Conservation (phyloP, 352 stramenopile species). For the Thraustochytrium sp. region DNA sequence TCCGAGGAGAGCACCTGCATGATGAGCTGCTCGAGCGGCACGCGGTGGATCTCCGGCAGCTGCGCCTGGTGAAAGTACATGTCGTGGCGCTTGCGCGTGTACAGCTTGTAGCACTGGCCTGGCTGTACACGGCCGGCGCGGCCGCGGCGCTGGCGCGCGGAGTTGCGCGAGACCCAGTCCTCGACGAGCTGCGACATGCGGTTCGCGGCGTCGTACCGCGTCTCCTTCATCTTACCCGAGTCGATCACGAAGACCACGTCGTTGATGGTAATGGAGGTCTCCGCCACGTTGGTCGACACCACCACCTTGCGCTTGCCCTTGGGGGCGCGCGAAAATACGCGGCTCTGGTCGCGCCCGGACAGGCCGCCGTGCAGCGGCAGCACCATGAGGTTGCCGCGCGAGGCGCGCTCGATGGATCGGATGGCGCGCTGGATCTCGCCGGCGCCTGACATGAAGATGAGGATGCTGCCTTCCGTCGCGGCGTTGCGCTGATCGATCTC, state of each 20-base stretch:
- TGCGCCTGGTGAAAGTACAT: background rate
- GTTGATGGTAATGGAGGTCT: slow-evolving; percentile 92
- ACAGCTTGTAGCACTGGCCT: slow-evolving; percentile 82
- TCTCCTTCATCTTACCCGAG: slow-evolving; percentile 73
- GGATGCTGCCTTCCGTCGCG: slow-evolving; percentile 58
- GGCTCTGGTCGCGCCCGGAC: slow-evolving; percentile 82
- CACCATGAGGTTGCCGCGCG: slow-evolving; percentile 55
- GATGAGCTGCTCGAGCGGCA: slow-evolving; percentile 87
- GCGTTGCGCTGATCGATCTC: slow-evolving; percentile 23
- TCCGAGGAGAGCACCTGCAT: slow-evolving; percentile 87
- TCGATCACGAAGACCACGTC: slow-evolving; percentile 83
- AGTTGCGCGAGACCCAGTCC: slow-evolving; percentile 65
- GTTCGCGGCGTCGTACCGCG: slow-evolving; percentile 65
- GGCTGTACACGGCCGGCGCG: slow-evolving; percentile 83
- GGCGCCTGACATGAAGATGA: slow-evolving; percentile 89
- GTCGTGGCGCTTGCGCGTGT: slow-evolving; percentile 67
- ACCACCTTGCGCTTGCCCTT: slow-evolving; percentile 70
- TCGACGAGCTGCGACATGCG: slow-evolving; percentile 64
- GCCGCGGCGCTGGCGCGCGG: slow-evolving; percentile 60
- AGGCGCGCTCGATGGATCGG: background rate
- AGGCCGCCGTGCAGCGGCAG: slow-evolving; percentile 87
- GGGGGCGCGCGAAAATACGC: slow-evolving; percentile 75
- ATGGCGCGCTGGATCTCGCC: slow-evolving; percentile 76
- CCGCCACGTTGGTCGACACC: slow-evolving; percentile 89
- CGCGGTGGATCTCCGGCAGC: slow-evolving; percentile 91